Base-by-base conservation (phyloP, 2,329 filamentous ascomycete genomes). In the Epichloe uncinata region DNA sequence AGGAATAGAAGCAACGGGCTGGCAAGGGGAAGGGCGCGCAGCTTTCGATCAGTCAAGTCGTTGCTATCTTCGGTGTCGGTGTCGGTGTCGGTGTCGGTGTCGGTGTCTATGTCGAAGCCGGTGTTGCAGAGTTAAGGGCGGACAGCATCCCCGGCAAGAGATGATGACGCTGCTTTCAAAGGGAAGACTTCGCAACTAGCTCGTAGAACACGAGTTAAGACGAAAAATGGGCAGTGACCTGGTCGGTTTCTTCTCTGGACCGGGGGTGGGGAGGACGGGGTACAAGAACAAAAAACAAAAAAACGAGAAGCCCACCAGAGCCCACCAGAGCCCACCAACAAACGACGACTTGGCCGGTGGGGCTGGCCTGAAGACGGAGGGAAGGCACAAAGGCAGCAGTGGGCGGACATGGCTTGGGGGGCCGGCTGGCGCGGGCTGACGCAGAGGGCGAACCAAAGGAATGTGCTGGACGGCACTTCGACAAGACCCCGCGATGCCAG, bases 1-100 rank as follows among this genome's bases (percentile, higher is more conserved):
- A 35, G 46, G 18, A 50, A 43, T 43, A 43, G 42, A 40, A 52
- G 47, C 50, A 41, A 33, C 34, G 50, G 48, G 13, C 16, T 15
- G 6, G 42, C 26, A 38, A 38, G 36, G 15, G 15, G 35, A 40
- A 40, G 18, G 15, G 26, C 13, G 42, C 36, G 16, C 47, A 33
- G 43, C 18, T 37, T 16, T 15, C 35, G 16, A 15, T 15, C 30
- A 34, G 47, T 16, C 46, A 22, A 42, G 30, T 16, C 12, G 46
- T 35, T 22, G 18, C 15, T n/a, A 40, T 20, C 12, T 26, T 13
- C 13, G 42, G 9, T 6, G 42, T 30, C 13, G 13, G 3, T 15
- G 42, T 16, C 42, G 42, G 20, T 2, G 22, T 22, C 22, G 22
- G 6, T 26, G 42, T 13, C 13, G 42, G 9, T 11, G 42, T 30